Percentiles rank a stretch among this genome's conserved stretches.
Conservation (phyloP, 345 rosid species). For the Syzygium aromaticum region DNA sequence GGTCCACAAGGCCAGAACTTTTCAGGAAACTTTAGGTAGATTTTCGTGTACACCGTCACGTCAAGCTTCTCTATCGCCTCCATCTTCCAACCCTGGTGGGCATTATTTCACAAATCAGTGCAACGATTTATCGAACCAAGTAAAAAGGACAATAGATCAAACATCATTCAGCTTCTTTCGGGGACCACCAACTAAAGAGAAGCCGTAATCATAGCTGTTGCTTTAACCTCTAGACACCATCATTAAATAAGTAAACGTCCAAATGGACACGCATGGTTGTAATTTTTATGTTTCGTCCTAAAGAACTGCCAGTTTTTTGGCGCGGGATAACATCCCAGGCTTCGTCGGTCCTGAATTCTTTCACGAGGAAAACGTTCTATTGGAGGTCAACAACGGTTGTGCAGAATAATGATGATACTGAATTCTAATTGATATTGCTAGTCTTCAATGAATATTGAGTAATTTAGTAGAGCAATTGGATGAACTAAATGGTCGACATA, state of each 20-base stretch:
- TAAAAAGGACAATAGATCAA: not conserved
- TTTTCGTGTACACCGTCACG: conserved; percentile 90
- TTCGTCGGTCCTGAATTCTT: not conserved
- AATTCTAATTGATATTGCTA: not conserved
- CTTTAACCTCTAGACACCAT: not conserved
- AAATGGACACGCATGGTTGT: not conserved
- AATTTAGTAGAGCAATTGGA: not conserved
- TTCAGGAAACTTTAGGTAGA: conserved; percentile 75
- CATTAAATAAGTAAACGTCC: not conserved
- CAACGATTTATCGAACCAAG: not conserved
- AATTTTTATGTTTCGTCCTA: too few species aligned
- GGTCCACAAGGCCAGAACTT: conserved; percentile 88
- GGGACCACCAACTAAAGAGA: not conserved
- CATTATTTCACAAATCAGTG: not conserved
- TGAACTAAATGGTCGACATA: not conserved
- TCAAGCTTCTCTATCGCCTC: conserved; percentile 82
- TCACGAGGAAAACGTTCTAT: conserved; percentile 34
- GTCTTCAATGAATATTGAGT: not conserved
- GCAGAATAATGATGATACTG: not conserved
- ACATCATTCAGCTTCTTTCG: not conserved
- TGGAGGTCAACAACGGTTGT: not conserved
- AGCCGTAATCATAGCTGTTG: not conserved
- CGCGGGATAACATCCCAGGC: not conserved
- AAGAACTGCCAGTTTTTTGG: not conserved
- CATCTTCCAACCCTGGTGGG: conserved; percentile 77